These are phyloP conservation scores for Boletellus sp. DNA, from an alignment of 768 basidiomycete genomes.

Conservation along the genomic window DNA sequence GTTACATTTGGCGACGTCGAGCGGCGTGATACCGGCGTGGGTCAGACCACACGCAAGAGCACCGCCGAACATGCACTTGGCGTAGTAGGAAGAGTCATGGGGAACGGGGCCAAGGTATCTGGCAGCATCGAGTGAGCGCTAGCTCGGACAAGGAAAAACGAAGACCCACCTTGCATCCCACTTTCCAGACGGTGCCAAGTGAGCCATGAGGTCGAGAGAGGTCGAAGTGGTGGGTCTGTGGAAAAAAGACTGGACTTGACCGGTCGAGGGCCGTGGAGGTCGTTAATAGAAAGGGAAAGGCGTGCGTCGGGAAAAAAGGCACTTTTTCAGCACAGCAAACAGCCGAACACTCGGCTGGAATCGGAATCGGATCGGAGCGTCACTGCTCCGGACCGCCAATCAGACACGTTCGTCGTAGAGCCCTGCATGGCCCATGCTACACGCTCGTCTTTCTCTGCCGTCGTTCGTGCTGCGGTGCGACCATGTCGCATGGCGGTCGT, in stretches of 20 bases:
- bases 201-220: conserved; percentile 43
- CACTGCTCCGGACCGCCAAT: neutral
- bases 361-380: conserved; percentile 9
- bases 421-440: too few species aligned
- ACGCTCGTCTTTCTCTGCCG: too few species aligned
- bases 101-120: conserved; percentile 71
- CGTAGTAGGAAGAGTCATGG: conserved; percentile 72
- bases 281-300: conserved; percentile 19
- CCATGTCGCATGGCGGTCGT: too few species aligned
- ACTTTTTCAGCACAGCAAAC: conserved; percentile 2
- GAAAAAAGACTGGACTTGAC: conserved; percentile 9
- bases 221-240: conserved; percentile 27
- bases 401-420: neutral
- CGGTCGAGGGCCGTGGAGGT: conserved; percentile 14
- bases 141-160: conserved; percentile 1
- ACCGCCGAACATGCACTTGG: conserved; percentile 88
- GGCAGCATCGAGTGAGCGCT: conserved; percentile 3
- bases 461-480: too few species aligned
- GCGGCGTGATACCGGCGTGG: conserved; percentile 82
- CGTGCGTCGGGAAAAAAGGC: neutral
- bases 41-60: conserved; percentile 83
- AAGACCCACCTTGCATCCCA: conserved; percentile 66
- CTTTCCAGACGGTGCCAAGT: conserved; percentile 49
- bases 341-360: conserved; percentile 1
- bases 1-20: conserved; percentile 89